Evolutionary conservation across 208 protist genomes (phyloP), one percentile per base, ranked within the genome.

Genomic region (Tritrichomonas musculus): DNA sequence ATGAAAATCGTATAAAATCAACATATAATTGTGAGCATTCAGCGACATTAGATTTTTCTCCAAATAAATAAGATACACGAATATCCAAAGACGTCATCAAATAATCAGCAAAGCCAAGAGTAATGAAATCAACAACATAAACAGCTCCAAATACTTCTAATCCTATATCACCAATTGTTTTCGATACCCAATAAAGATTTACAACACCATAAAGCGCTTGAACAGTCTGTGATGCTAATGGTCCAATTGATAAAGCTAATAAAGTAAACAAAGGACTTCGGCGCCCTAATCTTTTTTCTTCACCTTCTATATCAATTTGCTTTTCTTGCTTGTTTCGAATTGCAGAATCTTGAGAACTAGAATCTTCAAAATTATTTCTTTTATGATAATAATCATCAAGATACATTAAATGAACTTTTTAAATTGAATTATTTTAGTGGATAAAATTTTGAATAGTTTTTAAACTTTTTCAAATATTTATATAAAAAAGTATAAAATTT

Each of bases 1-100:
- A 75, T 5, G 69, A 75, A 75, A 44, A 75, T 44, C 69, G 69
- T 36, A 75, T 75, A 75, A 75, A 75, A 75, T 75, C 69, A 13
- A 75, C 33, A 17, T 44, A 4, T 1, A 75, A 27, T 75, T 75
- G 33, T 1, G 69, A 27, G 3, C 33, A 27, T 75, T 75, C 69
- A 17, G 33, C 41, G 33, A 44, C 69, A n/a, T 36, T 27, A 75
- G 33, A 44, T 75, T 75, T 75, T 13, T 36, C 41, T 13, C 33
- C 33, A 36, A 75, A 36, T 44, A 75, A n/a, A n/a, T n/a, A n/a
- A n/a, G n/a, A n/a, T n/a, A n/a, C n/a, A n/a, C n/a, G n/a, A n/a
- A n/a, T n/a, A 41, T 13, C 41, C 3, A 75, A 27, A 13, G 69
- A 27, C 33, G 44, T 75, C 3, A 75, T 27, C 69, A 75, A 44